Conservation (phyloP, 163 green algal species). For the Prototheca cutis region DNA sequence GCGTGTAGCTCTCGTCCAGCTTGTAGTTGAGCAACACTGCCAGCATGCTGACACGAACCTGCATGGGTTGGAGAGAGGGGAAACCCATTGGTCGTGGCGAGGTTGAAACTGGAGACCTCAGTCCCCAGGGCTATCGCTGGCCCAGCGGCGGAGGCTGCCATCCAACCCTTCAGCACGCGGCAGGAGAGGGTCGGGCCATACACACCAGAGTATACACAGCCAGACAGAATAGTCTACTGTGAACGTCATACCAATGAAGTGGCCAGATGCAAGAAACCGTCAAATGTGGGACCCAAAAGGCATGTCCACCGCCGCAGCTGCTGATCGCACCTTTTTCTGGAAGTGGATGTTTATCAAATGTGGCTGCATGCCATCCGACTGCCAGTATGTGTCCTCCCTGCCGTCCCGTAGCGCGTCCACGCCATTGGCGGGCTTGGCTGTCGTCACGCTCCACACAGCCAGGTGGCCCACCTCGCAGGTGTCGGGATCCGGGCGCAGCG, state of each 20-base stretch:
- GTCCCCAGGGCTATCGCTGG: too few species aligned
- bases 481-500: slow-evolving; percentile 12
- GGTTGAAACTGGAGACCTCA: too few species aligned
- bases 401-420: slow-evolving; percentile 87
- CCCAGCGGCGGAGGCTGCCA: too few species aligned
- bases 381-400: slow-evolving; percentile 89
- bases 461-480: slow-evolving; percentile 59
- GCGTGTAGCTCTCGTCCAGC: slow-evolving; percentile 95
- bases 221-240: too few species aligned
- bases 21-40: slow-evolving; percentile 83
- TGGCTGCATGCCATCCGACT: slow-evolving; percentile 88
- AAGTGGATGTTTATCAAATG: slow-evolving; percentile 94
- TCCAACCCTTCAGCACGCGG: too few species aligned
- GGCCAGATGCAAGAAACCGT: too few species aligned
- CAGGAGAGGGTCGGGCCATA: too few species aligned
- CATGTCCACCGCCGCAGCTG: too few species aligned
- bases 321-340: slow-evolving; percentile 63
- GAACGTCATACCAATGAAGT: too few species aligned
- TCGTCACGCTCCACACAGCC: slow-evolving; percentile 86
- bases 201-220: too few species aligned
- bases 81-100: not conserved
- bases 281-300: too few species aligned
- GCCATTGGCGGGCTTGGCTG: slow-evolving; percentile 87
- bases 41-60: slow-evolving; percentile 44
- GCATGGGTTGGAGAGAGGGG: not conserved